phyloP scores from a whole-genome alignment of 2,329 filamentous ascomycete genomes.

The Xylaria digitata region DNA sequence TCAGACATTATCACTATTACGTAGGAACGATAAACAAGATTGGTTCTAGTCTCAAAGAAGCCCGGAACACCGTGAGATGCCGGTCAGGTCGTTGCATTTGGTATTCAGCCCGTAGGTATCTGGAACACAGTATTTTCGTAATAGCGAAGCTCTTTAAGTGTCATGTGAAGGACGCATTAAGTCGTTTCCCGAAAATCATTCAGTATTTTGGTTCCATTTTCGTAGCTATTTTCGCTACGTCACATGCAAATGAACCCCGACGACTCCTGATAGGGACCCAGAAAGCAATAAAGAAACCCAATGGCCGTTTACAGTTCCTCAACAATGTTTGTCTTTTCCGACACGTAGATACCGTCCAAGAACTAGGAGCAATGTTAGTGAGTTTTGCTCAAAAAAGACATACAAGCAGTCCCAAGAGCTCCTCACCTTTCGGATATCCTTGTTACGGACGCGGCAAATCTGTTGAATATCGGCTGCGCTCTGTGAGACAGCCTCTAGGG shows the following conservation, averaged over 20 bases:
- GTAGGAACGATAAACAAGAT: constrained; percentile 26
- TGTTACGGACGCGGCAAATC: constrained; percentile 99
- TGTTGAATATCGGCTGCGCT: constrained; percentile 99
- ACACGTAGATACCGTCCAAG: constrained; percentile 99
- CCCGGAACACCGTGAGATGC: constrained; percentile 15
- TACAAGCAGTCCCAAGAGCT: not conserved
- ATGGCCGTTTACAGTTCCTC: constrained; percentile 69
- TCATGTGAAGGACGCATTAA: constrained; percentile 26
- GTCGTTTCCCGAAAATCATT: constrained; percentile 38
- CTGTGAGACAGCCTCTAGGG: constrained; percentile 96
- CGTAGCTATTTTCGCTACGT: constrained; percentile 61
- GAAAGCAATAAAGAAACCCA: constrained; percentile 68
- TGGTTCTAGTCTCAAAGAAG: constrained; percentile 24
- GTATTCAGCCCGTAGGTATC: constrained; percentile 20
- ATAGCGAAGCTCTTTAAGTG: constrained; percentile 22
- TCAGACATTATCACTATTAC: constrained; percentile 11
- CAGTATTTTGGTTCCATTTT: constrained; percentile 51
- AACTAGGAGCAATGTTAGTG: constrained; percentile 69
- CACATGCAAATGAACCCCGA: constrained; percentile 72
- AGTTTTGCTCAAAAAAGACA: not conserved
- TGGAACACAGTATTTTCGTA: constrained; percentile 28
- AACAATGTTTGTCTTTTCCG: constrained; percentile 95
- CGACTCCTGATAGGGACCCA: constrained; percentile 70
- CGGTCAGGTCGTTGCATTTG: constrained; percentile 20
- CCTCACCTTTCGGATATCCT: constrained; percentile 99